Evolutionary conservation across 768 basidiomycete species (phyloP).

Genomic region (Termitomyces sp.): DNA sequence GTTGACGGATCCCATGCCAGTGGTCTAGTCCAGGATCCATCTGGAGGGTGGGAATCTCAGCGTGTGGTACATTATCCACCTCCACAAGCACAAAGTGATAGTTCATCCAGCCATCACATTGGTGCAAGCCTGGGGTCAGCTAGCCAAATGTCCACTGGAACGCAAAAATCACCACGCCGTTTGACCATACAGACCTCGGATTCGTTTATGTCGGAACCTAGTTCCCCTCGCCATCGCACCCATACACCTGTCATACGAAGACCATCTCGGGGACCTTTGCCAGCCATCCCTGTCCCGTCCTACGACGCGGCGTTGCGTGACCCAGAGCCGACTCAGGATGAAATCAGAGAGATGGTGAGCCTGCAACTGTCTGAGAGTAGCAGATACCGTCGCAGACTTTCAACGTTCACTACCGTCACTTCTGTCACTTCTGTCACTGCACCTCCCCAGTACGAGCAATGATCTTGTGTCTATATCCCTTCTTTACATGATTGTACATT

Average conservation of each 20-base stretch:
- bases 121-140: neutral
- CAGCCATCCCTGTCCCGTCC: conserved; percentile 13
- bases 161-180: neutral
- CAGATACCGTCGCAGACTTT: conserved; percentile 3
- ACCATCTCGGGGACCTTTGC: conserved; percentile 15
- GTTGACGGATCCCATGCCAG: neutral
- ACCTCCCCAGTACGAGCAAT: conserved; percentile 17
- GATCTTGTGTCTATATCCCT: neutral
- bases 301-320: conserved; percentile 11
- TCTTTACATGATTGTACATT: neutral
- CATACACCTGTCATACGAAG: neutral
- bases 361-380: neutral
- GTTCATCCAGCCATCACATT: neutral
- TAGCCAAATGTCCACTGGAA: neutral
- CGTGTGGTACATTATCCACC: neutral
- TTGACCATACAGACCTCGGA: neutral
- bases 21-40: neutral
- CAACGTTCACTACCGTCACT: neutral
- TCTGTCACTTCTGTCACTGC: conserved; percentile 5
- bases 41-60: neutral
- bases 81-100: neutral
- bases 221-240: neutral
- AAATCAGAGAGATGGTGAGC: conserved; percentile 3
- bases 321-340: conserved; percentile 3
- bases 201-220: neutral